phyloP scores from a whole-genome alignment of 192 early-diverging fungal species.

The Mortierella hygrophila region DNA sequence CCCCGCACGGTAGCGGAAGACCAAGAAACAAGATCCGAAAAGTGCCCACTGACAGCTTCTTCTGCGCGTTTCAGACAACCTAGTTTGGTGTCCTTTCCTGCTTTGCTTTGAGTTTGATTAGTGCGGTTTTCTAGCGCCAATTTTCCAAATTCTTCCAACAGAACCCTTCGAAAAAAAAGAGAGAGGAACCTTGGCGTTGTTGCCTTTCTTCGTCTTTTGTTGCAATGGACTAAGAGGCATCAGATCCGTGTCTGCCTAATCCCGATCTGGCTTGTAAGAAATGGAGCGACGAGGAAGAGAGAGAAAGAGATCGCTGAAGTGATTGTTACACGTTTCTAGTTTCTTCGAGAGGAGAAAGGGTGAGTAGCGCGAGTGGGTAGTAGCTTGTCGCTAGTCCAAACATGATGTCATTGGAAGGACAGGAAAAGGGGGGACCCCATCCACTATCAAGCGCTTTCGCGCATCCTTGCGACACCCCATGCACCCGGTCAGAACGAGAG shows the following conservation, averaged over 20 bases:
- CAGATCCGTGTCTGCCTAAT: neutral
- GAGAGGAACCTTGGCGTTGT: too few relatives aligned
- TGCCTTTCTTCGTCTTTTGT: neutral
- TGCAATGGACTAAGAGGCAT: neutral
- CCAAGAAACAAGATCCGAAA: too few relatives aligned
- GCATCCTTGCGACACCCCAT: neutral
- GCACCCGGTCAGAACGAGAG: too few relatives aligned
- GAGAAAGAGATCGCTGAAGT: neutral
- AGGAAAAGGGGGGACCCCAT: neutral
- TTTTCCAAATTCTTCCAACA: neutral
- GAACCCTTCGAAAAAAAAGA: neutral
- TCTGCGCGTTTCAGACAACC: neutral
- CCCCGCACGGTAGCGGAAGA: too few relatives aligned
- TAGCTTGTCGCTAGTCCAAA: too few relatives aligned
- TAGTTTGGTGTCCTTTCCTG: neutral
- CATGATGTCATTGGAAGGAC: neutral
- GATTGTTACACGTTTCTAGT: neutral
- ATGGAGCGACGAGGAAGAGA: neutral
- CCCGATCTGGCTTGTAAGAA: neutral
- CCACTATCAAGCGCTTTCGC: neutral
- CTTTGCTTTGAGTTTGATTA: slow-evolving; percentile 3
- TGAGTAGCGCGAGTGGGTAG: too few relatives aligned
- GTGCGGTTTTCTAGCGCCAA: neutral
- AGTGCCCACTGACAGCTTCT: too few relatives aligned
- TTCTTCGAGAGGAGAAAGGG: neutral